Base-by-base conservation (phyloP, 1,139 yeast genomes). In the Cylindricascospora bacillispora region DNA sequence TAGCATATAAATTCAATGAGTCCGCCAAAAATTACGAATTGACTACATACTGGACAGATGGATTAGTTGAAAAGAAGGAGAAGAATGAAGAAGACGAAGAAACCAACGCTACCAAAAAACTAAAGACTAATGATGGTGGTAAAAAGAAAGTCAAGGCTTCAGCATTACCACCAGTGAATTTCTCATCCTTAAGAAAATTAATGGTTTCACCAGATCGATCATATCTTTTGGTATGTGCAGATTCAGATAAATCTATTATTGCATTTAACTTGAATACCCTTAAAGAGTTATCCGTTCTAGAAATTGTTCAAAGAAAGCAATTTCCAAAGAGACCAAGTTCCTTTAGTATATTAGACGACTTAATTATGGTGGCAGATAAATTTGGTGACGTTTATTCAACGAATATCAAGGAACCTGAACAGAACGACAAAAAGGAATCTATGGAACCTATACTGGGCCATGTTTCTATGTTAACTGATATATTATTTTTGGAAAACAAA, bases 311-410 rank as follows among this genome's bases (percentile, higher is more conserved):
- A 45, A 72, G 92, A 49, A 86, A 83, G 48, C 65, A 70, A 5
- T 75, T 83, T 48, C 83, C 95, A 15, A 89, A 89, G 56, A 73
- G 97, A 52, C 95, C 97, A 7, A 77, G 85, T 41, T 76, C 93
- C 1, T 62, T 83, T 11, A 65, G 82, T n/a, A 57, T 75, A 3
- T 65, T 77, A 6, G 54, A 57, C 13, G 43, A 51, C 3, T 59
- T 62, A 4, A 59, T 83, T 9, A 54, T 85, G 2, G 69, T 85
- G 13, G 95, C 93, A n/a, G 99, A 92, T 54, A 92, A 92, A 59
- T 89, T 86, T 52, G 99, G 99, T 28, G 99, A 92, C 56, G 95
- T 85, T 5, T 89, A 81, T 50, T 35, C 44, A 7, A 13, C 24
- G 6, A 13, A 7, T 9, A 12, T 15, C 5, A 24, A 21, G 3